These are phyloP conservation scores for Diaporthe nobilis DNA, from an alignment of 2,329 filamentous ascomycete genomes.

Conservation along the genomic window DNA sequence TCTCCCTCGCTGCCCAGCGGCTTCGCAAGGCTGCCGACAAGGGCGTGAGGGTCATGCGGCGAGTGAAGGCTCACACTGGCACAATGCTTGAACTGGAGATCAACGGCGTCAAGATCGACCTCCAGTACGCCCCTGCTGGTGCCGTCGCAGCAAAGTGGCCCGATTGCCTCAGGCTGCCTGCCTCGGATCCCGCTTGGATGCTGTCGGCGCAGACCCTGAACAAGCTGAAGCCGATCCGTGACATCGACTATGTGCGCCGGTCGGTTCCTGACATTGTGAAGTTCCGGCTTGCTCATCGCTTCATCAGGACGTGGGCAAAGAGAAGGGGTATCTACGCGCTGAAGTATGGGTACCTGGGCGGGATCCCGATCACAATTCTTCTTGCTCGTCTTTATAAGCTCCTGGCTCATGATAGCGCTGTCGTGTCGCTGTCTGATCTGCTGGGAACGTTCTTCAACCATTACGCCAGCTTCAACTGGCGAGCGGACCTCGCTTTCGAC, in stretches of 20 bases:
- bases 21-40: slow-evolving; percentile 61
- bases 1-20: slow-evolving; percentile 69
- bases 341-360: slow-evolving; percentile 75
- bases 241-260: slow-evolving; percentile 71
- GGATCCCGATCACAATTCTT: slow-evolving; percentile 75
- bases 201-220: slow-evolving; percentile 69
- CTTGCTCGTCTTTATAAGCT: slow-evolving; percentile 73
- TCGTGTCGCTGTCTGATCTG: slow-evolving; percentile 64
- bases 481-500: slow-evolving; percentile 67
- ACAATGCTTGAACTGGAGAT: slow-evolving; percentile 76
- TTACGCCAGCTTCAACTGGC: slow-evolving; percentile 74
- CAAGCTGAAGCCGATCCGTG: slow-evolving; percentile 75
- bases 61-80: slow-evolving; percentile 70
- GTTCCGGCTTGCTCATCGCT: slow-evolving; percentile 71
- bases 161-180: slow-evolving; percentile 60
- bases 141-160: slow-evolving; percentile 69
- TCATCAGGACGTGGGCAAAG: slow-evolving; percentile 74
- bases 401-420: slow-evolving; percentile 54
- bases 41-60: slow-evolving; percentile 67
- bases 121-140: slow-evolving; percentile 76
- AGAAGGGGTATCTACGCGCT: slow-evolving; percentile 74
- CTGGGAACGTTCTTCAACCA: slow-evolving; percentile 73
- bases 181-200: slow-evolving; percentile 67
- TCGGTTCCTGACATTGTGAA: slow-evolving; percentile 71
- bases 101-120: slow-evolving; percentile 69